A percentile compares a stretch with the other conserved stretches of the same genome.
Evolutionary conservation across 768 basidiomycete genomes (phyloP).

Genomic region (Hypholoma sublateritium): DNA sequence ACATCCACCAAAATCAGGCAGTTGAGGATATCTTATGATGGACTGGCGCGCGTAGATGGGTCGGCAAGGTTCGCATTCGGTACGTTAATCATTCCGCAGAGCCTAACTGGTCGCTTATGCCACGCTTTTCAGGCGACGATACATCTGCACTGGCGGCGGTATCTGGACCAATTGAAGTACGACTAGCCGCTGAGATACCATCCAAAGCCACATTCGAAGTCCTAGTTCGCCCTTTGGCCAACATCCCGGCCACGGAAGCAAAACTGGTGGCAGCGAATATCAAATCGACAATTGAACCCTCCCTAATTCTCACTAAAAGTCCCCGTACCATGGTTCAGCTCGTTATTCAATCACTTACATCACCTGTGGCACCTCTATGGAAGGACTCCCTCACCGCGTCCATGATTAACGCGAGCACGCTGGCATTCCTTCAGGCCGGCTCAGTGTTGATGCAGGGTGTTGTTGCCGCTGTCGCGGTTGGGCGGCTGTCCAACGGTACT

Average conservation of each 20-base stretch:
- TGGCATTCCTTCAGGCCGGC: conserved; percentile 67
- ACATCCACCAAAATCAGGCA: conserved; percentile 30
- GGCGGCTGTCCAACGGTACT: conserved; percentile 28
- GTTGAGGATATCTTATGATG: conserved; percentile 51
- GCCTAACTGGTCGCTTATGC: conserved; percentile 3
- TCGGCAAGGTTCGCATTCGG: conserved; percentile 74
- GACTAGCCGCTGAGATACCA: conserved; percentile 66
- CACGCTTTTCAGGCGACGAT: conserved; percentile 23
- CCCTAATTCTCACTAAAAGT: conserved; percentile 62
- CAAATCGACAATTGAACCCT: conserved; percentile 56
- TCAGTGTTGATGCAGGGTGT: conserved; percentile 76
- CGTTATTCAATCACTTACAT: conserved; percentile 63
- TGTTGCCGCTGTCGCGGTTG: conserved; percentile 67
- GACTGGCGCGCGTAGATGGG: conserved; percentile 71
- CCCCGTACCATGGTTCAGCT: conserved; percentile 78
- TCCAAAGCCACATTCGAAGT: conserved; percentile 78
- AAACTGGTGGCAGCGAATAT: conserved; percentile 58
- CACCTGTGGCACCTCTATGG: conserved; percentile 21
- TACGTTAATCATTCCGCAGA: conserved; percentile 18
- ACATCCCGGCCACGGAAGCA: conserved; percentile 68
- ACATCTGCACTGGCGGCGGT: conserved; percentile 63
- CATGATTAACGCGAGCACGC: conserved; percentile 67
- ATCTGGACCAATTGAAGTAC: conserved; percentile 80
- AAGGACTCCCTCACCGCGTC: conserved; percentile 54
- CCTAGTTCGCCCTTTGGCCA: conserved; percentile 64